Evolutionary conservation across 768 basidiomycete species (phyloP).

Genomic region (Amanita rimosa): DNA sequence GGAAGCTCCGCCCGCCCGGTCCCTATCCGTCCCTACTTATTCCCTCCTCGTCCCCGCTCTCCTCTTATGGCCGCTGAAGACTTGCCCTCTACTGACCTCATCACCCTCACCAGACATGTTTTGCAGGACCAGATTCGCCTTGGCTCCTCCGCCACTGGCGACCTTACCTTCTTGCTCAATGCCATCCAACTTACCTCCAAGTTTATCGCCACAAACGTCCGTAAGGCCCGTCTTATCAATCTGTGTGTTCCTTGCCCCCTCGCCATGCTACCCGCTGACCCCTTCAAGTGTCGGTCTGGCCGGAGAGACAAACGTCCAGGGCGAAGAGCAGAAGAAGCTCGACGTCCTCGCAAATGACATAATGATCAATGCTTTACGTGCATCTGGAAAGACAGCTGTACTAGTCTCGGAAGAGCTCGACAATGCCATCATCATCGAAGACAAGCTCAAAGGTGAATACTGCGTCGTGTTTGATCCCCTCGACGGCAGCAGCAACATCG

Average conservation of each 20-base stretch:
- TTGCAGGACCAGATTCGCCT: slow-evolving; percentile 76
- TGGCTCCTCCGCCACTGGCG: slow-evolving; percentile 79
- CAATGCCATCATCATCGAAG: slow-evolving; percentile 84
- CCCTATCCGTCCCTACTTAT: slow-evolving; percentile 7
- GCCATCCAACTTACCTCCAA: slow-evolving; percentile 95
- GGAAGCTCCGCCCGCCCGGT: slow-evolving; percentile 7
- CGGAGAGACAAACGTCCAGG: slow-evolving; percentile 93
- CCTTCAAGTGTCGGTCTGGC: slow-evolving; percentile 80
- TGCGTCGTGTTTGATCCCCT: slow-evolving; percentile 98
- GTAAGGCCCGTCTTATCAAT: slow-evolving; percentile 94
- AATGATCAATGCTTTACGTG: slow-evolving; percentile 95
- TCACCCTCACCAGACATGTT: slow-evolving; percentile 93
- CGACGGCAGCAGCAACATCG: slow-evolving; percentile 94
- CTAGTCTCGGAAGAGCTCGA: slow-evolving; percentile 96
- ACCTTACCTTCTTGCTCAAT: slow-evolving; percentile 87
- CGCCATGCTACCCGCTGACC: slow-evolving; percentile 5
- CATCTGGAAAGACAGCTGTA: slow-evolving; percentile 94
- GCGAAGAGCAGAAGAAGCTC: slow-evolving; percentile 99
- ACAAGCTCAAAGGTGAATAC: slow-evolving; percentile 72
- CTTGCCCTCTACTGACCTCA: slow-evolving; percentile 72
- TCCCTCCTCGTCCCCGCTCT: slow-evolving; percentile 7
- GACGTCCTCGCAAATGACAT: slow-evolving; percentile 98
- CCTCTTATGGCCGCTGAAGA: slow-evolving; percentile 43
- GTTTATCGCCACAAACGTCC: slow-evolving; percentile 97
- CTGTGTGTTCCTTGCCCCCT: slow-evolving; percentile 45